A percentile compares a stretch with the other conserved stretches of the same genome.
phyloP scores from a whole-genome alignment of 176 grass and related monocot species.

The Sorghum bicolor region Sorghum_bicolor_NCBIv3 NC_012878.2:9052501-9053000 shows the following conservation, averaged over 20 bases:
- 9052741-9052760: constrained; percentile 15
- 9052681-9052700: background rate
- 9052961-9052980: background rate
- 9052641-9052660: background rate
- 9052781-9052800: background rate
- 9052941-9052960: constrained; percentile 44
- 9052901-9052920: background rate
- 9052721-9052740: constrained; percentile 7
- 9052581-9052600: constrained; percentile 41
- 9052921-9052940: constrained; percentile 7
- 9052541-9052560: constrained; percentile 62
- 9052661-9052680: background rate
- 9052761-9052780: background rate
- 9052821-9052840: background rate
- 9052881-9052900: too few species aligned
- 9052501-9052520: constrained; percentile 40
- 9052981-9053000: background rate
- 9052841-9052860: background rate
- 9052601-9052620: constrained; percentile 35
- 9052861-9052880: background rate
- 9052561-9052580: constrained; percentile 68
- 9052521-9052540: constrained; percentile 65
- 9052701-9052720: background rate
- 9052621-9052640: background rate
- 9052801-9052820: background rate